Evolutionary conservation across 768 basidiomycete species (phyloP).

Genomic region (Grammothele lineata): DNA sequence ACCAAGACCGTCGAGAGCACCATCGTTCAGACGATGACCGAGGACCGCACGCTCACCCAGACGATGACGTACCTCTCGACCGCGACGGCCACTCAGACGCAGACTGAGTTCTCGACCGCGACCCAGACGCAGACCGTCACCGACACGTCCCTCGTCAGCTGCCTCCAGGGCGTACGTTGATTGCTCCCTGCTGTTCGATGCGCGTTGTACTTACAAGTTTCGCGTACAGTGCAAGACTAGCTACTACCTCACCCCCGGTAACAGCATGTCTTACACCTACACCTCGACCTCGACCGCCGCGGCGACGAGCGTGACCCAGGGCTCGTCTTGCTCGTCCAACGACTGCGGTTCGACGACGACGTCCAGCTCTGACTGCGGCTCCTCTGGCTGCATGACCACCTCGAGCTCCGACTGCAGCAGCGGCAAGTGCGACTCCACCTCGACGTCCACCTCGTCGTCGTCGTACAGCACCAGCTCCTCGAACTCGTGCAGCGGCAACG

Average conservation of each 20-base stretch:
- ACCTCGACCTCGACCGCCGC: conserved; percentile 22
- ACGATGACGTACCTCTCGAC: conserved; percentile 51
- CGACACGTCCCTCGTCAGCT: conserved; percentile 28
- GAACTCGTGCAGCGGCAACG: conserved; percentile 4
- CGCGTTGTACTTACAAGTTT: not conserved
- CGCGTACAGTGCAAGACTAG: conserved; percentile 51
- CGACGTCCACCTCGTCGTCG: no score
- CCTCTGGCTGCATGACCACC: conserved; percentile 1
- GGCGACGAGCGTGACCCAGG: conserved; percentile 1
- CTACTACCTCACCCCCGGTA: conserved; percentile 49
- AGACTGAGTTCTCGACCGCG: conserved; percentile 45
- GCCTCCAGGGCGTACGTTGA: conserved; percentile 10
- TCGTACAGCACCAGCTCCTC: not conserved
- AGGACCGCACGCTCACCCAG: conserved; percentile 43
- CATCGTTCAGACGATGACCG: conserved; percentile 46
- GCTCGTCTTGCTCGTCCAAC: conserved; percentile 6
- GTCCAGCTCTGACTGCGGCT: not conserved
- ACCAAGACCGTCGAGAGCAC: conserved; percentile 59
- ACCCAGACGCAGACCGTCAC: conserved; percentile 43
- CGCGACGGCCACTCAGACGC: conserved; percentile 34
- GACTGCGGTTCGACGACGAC: conserved; percentile 2
- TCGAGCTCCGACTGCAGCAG: conserved; percentile 1
- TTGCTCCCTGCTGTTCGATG: not conserved
- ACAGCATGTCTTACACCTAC: conserved; percentile 46
- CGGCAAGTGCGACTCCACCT: not conserved